A percentile compares a stretch with the other conserved stretches of the same genome.
Conservation (phyloP, 352 stramenopile genomes). For the Globisporangium rhizosaccharum region DNA sequence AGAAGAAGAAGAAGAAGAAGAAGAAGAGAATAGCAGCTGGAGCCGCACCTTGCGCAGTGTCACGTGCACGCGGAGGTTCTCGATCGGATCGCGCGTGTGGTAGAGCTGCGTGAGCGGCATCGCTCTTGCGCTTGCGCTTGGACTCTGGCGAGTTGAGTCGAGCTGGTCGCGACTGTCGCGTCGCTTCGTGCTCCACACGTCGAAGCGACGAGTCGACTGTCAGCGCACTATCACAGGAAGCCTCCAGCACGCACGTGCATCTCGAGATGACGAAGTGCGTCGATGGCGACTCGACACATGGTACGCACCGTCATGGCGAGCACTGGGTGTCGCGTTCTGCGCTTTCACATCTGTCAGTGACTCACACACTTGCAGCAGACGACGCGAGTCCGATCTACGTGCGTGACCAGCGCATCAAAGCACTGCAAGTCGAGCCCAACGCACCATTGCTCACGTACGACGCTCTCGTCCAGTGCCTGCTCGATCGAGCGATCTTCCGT, state of each 20-base stretch:
- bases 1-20: background rate
- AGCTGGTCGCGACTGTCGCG: background rate
- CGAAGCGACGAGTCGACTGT: background rate
- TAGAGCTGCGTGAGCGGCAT: conserved; percentile 54
- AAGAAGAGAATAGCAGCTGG: background rate
- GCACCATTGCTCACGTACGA: conserved; percentile 1
- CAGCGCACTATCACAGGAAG: background rate
- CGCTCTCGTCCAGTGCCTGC: background rate
- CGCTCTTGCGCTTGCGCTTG: background rate
- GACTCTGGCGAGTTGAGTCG: background rate
- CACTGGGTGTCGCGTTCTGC: too few species aligned
- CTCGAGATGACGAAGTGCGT: too few species aligned
- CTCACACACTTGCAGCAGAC: too few species aligned
- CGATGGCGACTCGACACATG: too few species aligned
- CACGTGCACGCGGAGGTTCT: conserved; percentile 54
- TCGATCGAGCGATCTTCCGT: background rate
- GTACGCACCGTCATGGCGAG: too few species aligned
- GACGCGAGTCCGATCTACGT: conserved; percentile 3
- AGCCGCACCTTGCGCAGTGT: conserved; percentile 49
- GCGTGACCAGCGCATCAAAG: background rate
- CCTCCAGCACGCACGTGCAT: background rate
- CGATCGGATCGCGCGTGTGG: conserved; percentile 69
- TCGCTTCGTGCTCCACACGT: background rate
- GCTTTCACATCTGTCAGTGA: too few species aligned
- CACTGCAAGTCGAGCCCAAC: background rate